phyloP scores from a whole-genome alignment of 2,329 filamentous ascomycete genomes.

The Tolypocladium tropicale region DNA sequence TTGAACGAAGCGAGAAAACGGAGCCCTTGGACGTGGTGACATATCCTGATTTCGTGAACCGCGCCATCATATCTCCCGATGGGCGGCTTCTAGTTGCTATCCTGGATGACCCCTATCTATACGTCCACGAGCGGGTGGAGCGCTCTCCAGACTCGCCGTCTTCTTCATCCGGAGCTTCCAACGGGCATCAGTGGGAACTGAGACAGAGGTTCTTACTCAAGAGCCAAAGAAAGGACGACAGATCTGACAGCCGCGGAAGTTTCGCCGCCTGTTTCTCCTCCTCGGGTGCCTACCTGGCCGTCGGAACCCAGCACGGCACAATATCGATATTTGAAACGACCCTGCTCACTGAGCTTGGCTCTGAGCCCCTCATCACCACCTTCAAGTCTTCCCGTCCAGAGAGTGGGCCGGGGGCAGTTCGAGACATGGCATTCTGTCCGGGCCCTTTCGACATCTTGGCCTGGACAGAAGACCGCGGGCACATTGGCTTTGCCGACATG shows the following conservation, averaged over 20 bases:
- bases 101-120: slow-evolving; percentile 77
- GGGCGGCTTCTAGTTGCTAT: slow-evolving; percentile 72
- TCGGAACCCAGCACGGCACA: slow-evolving; percentile 71
- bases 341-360: slow-evolving; percentile 30
- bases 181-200: slow-evolving; percentile 38
- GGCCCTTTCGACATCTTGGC: slow-evolving; percentile 83
- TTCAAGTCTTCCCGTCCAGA: slow-evolving; percentile 70
- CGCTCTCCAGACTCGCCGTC: slow-evolving; percentile 18
- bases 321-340: slow-evolving; percentile 63
- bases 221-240: slow-evolving; percentile 45
- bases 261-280: slow-evolving; percentile 71
- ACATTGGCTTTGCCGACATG: slow-evolving; percentile 64
- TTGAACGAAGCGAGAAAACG: slow-evolving; percentile 28
- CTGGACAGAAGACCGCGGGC: slow-evolving; percentile 83
- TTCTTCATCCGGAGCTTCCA: slow-evolving; percentile 11
- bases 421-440: slow-evolving; percentile 87
- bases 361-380: slow-evolving; percentile 58
- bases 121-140: slow-evolving; percentile 58
- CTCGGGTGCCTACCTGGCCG: slow-evolving; percentile 59
- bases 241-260: slow-evolving; percentile 51
- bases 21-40: slow-evolving; percentile 59
- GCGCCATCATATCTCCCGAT: slow-evolving; percentile 86
- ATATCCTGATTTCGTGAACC: slow-evolving; percentile 82
- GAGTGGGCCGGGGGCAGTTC: slow-evolving; percentile 64
- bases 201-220: slow-evolving; percentile 45